phyloP scores from a whole-genome alignment of 2,329 filamentous ascomycete genomes.

The Aspergillus sp. region DNA sequence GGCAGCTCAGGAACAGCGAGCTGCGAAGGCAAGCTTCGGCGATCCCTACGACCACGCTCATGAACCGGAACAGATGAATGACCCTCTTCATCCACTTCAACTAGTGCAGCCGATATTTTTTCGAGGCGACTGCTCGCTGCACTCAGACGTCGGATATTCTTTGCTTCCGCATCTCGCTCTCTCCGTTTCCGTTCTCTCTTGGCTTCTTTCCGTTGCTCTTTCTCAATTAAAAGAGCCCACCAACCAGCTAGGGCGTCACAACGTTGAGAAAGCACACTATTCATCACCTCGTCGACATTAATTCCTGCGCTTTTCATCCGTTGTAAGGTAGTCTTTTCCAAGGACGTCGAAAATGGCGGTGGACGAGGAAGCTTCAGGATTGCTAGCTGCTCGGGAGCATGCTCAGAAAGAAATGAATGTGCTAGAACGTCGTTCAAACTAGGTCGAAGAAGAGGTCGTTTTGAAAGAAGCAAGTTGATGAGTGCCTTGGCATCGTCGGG shows the following conservation, averaged over 20 bases:
- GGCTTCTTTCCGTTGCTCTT: slow-evolving; percentile 83
- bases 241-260: slow-evolving; percentile 91
- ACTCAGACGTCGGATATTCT: slow-evolving; percentile 77
- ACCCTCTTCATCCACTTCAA: slow-evolving; percentile 77
- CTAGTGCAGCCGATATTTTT: slow-evolving; percentile 72
- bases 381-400: slow-evolving; percentile 83
- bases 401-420: slow-evolving; percentile 82
- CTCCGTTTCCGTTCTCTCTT: slow-evolving; percentile 78
- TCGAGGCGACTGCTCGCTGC: slow-evolving; percentile 86
- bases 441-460: slow-evolving; percentile 81
- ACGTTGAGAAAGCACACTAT: slow-evolving; percentile 84
- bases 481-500: slow-evolving; percentile 75
- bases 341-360: slow-evolving; percentile 75
- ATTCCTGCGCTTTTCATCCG: slow-evolving; percentile 93
- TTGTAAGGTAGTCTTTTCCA: slow-evolving; percentile 89
- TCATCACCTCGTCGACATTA: slow-evolving; percentile 90
- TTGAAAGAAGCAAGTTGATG: slow-evolving; percentile 79
- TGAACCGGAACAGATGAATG: slow-evolving; percentile 52
- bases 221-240: slow-evolving; percentile 94
- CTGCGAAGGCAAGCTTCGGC: slow-evolving; percentile 67
- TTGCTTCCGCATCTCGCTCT: slow-evolving; percentile 78
- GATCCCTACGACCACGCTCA: slow-evolving; percentile 73
- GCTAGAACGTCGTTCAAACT: slow-evolving; percentile 79
- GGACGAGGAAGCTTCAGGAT: slow-evolving; percentile 81
- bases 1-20: slow-evolving; percentile 72